Evolutionary conservation across 2,329 filamentous ascomycete species (phyloP), one percentile per base, ranked within the genome.

Genomic region (Fusarium fracticaudum): DNA sequence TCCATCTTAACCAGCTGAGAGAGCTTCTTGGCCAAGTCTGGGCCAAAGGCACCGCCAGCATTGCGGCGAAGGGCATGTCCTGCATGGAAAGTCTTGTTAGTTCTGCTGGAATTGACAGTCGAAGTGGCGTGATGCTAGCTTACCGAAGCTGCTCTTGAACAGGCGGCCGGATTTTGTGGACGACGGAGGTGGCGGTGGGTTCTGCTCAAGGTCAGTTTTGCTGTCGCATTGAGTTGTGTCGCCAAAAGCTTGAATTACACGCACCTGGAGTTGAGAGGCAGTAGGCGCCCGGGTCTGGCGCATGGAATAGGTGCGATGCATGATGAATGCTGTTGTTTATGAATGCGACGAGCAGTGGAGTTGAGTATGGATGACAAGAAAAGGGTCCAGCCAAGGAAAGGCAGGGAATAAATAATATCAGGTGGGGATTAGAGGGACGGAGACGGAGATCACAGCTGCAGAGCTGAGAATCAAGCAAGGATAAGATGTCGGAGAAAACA

Each of bases 301-400:
- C 96, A 98, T 97, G 80, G 95, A 98, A 85, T 98, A 99, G 76
- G 96, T 98, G 84, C 96, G 95, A 90, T 99, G 96, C 96, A 99
- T 99, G 65, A 72, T 86, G 85, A 47, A 29, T 51, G 33, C 13
- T 60, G 33, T 51, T 73, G 63, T 63, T 70, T 69, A 50, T 74
- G 69, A 53, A 67, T 77, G 67, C 64, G 77, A 73, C 66, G 77
- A 59, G 69, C 55, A 53, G 75, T 75, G 74, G 76, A 72, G 76
- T 59, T 71, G 33, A 60, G 57, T n/a, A 24, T 51, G 24, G 57
- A 60, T 60, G 69, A 72, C 50, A 68, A 70, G 41, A 62, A 69
- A 68, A 66, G 60, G 65, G 68, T 70, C 64, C 48, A 53, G 48
- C 55, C 55, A 58, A 63, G 67, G 62, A 71, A 58, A 65, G 44